These are phyloP conservation scores for Acacia confusa DNA, from an alignment of 306 rosid genomes.

Conservation along the genomic window DNA sequence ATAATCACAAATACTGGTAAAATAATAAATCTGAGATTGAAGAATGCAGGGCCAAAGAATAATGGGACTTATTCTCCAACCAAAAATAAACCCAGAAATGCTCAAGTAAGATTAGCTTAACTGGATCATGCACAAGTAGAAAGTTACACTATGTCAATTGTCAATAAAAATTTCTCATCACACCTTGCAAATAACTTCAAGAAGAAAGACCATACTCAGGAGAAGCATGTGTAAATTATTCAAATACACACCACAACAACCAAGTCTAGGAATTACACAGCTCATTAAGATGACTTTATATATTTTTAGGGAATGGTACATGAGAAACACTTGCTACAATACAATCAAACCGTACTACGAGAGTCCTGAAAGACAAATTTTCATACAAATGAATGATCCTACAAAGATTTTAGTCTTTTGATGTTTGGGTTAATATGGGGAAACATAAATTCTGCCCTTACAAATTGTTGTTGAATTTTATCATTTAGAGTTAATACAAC, in stretches of 20 bases:
- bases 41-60: not conserved
- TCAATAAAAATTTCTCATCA: not conserved
- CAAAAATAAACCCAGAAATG: constrained; percentile 4
- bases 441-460: not conserved
- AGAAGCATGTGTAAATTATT: not conserved
- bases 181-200: not conserved
- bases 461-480: constrained; percentile 1
- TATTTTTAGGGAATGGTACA: not conserved
- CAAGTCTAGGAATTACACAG: not conserved
- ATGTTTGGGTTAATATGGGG: not conserved
- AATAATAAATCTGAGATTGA: not conserved
- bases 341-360: constrained; percentile 1
- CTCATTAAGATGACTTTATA: not conserved
- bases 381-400: not conserved
- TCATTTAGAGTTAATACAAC: not conserved
- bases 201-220: not conserved
- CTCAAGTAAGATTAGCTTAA: constrained; percentile 5
- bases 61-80: not conserved
- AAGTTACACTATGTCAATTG: not conserved
- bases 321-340: constrained; percentile 8
- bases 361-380: constrained; percentile 6
- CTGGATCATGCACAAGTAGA: constrained; percentile 1
- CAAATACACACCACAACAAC: constrained; percentile 19
- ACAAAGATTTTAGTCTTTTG: not conserved
- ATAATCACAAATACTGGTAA: not conserved